These are phyloP conservation scores for Arachis hypogaea DNA, from an alignment of 306 rosid species.

Conservation along the genomic window DNA sequence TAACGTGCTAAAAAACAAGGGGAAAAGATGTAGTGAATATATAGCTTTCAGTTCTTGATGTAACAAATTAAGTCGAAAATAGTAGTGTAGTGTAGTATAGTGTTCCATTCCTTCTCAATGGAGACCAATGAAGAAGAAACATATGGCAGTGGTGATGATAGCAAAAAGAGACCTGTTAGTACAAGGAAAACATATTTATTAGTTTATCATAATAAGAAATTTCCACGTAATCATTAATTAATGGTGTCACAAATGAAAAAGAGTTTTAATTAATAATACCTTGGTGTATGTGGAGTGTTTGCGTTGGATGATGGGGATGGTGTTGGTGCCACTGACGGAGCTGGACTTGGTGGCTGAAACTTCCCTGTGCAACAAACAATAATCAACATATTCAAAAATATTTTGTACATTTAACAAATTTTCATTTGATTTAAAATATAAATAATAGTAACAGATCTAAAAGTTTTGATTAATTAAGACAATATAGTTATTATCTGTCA, in stretches of 20 bases:
- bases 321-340: constrained; percentile 25
- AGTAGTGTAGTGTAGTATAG: background rate
- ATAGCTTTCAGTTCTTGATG: constrained; percentile 32
- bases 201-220: background rate
- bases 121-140: constrained; percentile 37
- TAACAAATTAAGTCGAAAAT: background rate
- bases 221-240: too few relatives aligned
- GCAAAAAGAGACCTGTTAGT: constrained; percentile 50
- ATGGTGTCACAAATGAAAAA: too few relatives aligned
- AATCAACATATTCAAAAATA: background rate
- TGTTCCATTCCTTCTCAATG: background rate
- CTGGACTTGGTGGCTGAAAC: constrained; percentile 38
- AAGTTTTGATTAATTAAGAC: too few relatives aligned
- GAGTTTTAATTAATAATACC: constrained; percentile 37
- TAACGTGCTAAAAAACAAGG: background rate
- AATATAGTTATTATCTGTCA: too few relatives aligned
- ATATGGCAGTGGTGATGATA: constrained; percentile 34
- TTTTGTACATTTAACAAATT: too few relatives aligned
- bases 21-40: background rate
- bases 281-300: constrained; percentile 38
- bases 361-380: constrained; percentile 42
- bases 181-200: constrained; percentile 13
- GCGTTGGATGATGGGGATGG: constrained; percentile 42
- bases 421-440: too few relatives aligned
- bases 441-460: too few relatives aligned